Evolutionary conservation across 2,329 filamentous ascomycete genomes (phyloP).

Genomic region (Colletotrichum phormii): DNA sequence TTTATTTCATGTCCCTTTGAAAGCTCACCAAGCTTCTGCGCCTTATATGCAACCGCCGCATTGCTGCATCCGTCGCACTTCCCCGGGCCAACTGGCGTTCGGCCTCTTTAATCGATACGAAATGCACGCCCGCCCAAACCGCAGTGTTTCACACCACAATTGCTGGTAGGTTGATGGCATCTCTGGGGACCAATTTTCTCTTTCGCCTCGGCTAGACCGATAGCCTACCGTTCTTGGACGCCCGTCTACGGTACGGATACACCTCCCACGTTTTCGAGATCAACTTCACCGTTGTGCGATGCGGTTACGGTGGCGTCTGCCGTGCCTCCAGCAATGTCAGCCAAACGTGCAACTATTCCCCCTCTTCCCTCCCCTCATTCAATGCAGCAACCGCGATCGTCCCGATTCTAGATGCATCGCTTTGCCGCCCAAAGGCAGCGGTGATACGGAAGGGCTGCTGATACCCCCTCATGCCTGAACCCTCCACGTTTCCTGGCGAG

Average conservation of each 20-base stretch:
- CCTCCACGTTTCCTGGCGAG: neutral
- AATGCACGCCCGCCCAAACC: slow-evolving; percentile 13
- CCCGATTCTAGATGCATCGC: slow-evolving; percentile 19
- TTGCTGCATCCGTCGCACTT: slow-evolving; percentile 23
- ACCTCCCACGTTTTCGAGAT: neutral
- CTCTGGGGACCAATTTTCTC: neutral
- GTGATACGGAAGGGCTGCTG: slow-evolving; percentile 17
- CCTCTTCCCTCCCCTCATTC: neutral
- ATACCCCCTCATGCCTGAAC: neutral
- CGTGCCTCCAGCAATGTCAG: slow-evolving; percentile 9
- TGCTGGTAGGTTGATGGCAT: neutral
- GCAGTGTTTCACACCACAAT: slow-evolving; percentile 21
- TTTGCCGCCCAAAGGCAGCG: neutral
- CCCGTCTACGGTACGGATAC: neutral
- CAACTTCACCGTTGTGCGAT: neutral
- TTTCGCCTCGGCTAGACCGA: slow-evolving; percentile 8
- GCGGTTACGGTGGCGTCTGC: slow-evolving; percentile 21
- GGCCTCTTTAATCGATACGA: slow-evolving; percentile 10
- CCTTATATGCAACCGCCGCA: slow-evolving; percentile 16
- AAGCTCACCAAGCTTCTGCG: neutral
- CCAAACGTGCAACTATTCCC: slow-evolving; percentile 1
- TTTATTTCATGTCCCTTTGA: neutral
- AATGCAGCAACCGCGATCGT: slow-evolving; percentile 6
- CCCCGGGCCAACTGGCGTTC: slow-evolving; percentile 27
- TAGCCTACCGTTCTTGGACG: neutral